Percentiles rank a stretch among this genome's conserved stretches.
phyloP scores from a whole-genome alignment of 2,329 filamentous ascomycete genomes.

The Fusarium sp. region DNA sequence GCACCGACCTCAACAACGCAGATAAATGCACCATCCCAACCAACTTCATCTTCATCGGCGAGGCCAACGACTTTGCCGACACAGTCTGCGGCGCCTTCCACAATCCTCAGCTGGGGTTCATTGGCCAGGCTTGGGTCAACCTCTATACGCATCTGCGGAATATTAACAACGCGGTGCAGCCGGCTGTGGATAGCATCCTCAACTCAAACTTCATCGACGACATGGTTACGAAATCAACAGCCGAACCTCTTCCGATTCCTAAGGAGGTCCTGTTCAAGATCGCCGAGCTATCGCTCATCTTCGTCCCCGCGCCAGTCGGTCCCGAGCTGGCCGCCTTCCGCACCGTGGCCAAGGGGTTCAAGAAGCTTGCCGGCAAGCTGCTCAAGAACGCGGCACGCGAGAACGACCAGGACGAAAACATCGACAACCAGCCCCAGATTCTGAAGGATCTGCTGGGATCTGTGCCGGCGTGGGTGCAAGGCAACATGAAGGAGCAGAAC shows the following conservation, averaged over 20 bases:
- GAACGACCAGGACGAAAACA: neutral
- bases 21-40: conserved; percentile 1
- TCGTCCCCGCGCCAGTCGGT: neutral
- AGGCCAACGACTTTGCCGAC: neutral
- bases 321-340: conserved; percentile 2
- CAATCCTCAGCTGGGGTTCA: neutral
- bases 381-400: neutral
- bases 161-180: conserved; percentile 7
- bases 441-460: neutral
- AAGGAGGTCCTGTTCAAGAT: conserved; percentile 3
- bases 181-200: conserved; percentile 1
- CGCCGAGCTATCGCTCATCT: neutral
- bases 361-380: neutral
- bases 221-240: neutral
- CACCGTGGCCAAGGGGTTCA: neutral
- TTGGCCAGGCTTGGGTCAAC: conserved; percentile 7
- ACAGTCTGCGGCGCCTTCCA: conserved; percentile 3
- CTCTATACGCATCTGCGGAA: conserved; percentile 9
- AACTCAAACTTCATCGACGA: conserved; percentile 4
- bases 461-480: neutral
- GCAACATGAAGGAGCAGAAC: conserved; percentile 4
- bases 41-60: conserved; percentile 1
- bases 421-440: neutral
- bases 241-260: neutral
- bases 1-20: neutral